Evolutionary conservation across 129 eudicot genomes (phyloP), one percentile per base, ranked within the genome.

Genomic region (Artemisia argyi): DNA sequence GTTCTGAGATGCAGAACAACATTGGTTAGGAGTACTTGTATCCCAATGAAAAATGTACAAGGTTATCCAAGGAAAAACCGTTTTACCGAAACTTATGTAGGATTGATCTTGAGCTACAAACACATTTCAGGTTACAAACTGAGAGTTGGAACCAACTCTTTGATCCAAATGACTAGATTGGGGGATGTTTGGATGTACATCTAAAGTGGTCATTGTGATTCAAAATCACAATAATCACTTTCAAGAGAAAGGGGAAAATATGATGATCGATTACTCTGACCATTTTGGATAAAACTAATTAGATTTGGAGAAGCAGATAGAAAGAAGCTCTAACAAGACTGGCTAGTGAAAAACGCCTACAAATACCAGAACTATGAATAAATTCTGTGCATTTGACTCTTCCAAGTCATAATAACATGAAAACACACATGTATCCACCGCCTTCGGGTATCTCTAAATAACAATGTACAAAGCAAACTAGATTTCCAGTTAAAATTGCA

Each of bases 151-250:
- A 35, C 44, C 44, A 5, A 64, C 14, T 51, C 46, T 54, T 13
- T 52, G 46, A 63, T 73, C 44, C 71, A 52, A 65, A 30, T 63
- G 44, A 35, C 64, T 50, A 73, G 71, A 22, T 50, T 13, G 35
- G 50, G 46, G 1, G 47, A 18, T 11, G 12, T 47, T 68, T 51
- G 28, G 16, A 53, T 17, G 73, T 16, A 69, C 42, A 30, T 6
- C 18, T 55, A 56, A 46, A 32, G 52, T 12, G 32, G 12, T 4
- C 19, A 7, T 56, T 19, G 16, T 14, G 10, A 50, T 52, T 26
- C 35, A 11, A 68, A 16, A n/a, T 68, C 30, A 17, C 8, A 22
- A 7, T 68, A 6, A 68, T 30, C 48, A 7, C 8, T 52, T 68
- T 10, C 5, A 7, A 54, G 18, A 5, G 49, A 50, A 0, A 26